These are phyloP conservation scores for Yarrowia galli DNA, from an alignment of 1,139 yeast species.

Conservation along the genomic window DNA sequence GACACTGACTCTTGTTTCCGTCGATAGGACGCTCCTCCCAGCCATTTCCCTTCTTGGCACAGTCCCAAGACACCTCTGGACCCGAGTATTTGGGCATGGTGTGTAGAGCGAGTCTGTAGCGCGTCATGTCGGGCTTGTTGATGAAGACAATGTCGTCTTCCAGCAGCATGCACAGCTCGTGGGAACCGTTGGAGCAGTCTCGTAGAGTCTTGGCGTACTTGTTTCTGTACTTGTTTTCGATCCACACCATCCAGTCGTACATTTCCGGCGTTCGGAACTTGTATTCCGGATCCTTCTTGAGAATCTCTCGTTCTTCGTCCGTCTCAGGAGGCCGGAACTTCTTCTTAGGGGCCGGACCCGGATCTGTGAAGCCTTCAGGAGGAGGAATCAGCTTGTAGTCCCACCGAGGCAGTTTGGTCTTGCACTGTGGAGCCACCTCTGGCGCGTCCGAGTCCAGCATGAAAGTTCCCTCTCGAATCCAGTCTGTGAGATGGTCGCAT, in stretches of 20 bases:
- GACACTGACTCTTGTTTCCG: constrained; percentile 37
- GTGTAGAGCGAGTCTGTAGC: neutral
- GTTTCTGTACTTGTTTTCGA: constrained; percentile 22
- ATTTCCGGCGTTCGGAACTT: constrained; percentile 30
- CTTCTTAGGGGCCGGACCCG: neutral
- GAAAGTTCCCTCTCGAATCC: constrained; percentile 13
- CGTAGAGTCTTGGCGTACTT: constrained; percentile 34
- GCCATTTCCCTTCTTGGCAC: constrained; percentile 29
- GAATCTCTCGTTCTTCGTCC: constrained; percentile 7
- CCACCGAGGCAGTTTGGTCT: neutral
- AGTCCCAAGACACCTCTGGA: constrained; percentile 33
- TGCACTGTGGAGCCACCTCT: constrained; percentile 2
- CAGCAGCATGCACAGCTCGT: constrained; percentile 28
- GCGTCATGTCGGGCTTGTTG: neutral
- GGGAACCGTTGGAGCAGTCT: constrained; percentile 18
- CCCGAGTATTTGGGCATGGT: constrained; percentile 25
- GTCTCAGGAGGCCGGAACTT: constrained; percentile 1
- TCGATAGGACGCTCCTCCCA: constrained; percentile 9
- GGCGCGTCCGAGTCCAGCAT: constrained; percentile 15
- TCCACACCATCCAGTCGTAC: constrained; percentile 11
- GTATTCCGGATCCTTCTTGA: neutral
- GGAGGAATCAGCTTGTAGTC: constrained; percentile 1
- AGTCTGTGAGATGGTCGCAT: constrained; percentile 5
- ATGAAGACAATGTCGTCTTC: constrained; percentile 35
- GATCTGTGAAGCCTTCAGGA: neutral